Conservation (phyloP, 345 rosid species). For the Dovyalis caffra region DNA sequence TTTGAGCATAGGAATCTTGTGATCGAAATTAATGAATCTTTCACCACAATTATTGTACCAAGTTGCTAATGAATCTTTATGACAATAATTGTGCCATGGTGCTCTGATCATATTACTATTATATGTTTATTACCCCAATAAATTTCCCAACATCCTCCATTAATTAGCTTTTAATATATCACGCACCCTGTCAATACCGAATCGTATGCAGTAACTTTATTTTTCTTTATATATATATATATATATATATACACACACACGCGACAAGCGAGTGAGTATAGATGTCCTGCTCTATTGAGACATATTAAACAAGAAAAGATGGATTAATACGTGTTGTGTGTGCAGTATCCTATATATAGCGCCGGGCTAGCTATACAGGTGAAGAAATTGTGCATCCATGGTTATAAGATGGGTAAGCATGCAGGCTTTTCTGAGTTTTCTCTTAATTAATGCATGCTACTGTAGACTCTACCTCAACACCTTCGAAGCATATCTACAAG, state of each 20-base stretch:
- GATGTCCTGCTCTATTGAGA: not conserved
- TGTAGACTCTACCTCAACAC: constrained; percentile 6
- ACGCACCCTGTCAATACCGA: not conserved
- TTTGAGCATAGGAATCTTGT: constrained; percentile 12
- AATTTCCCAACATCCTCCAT: not conserved
- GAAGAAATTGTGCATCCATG: not conserved
- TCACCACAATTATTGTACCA: constrained; percentile 38
- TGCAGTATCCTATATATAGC: not conserved
- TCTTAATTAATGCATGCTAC: constrained; percentile 23
- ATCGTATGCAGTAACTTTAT: not conserved
- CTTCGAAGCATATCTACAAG: not conserved
- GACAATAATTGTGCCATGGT: not conserved
- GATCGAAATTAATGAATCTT: constrained; percentile 19
- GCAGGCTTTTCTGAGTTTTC: not conserved
- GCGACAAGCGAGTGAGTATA: not conserved
- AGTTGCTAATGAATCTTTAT: constrained; percentile 4
- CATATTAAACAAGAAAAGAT: not conserved
- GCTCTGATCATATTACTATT: not conserved
- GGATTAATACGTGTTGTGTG: not conserved
- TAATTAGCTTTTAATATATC: not conserved
- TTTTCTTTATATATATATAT: not conserved
- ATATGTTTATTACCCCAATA: not conserved
- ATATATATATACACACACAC: no score
- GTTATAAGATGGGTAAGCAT: not conserved
- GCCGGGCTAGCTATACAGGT: not conserved